Evolutionary conservation across 1,139 yeast genomes (phyloP), one percentile per base, ranked within the genome.

Genomic region (Protomyces lactucae-debilis): DNA sequence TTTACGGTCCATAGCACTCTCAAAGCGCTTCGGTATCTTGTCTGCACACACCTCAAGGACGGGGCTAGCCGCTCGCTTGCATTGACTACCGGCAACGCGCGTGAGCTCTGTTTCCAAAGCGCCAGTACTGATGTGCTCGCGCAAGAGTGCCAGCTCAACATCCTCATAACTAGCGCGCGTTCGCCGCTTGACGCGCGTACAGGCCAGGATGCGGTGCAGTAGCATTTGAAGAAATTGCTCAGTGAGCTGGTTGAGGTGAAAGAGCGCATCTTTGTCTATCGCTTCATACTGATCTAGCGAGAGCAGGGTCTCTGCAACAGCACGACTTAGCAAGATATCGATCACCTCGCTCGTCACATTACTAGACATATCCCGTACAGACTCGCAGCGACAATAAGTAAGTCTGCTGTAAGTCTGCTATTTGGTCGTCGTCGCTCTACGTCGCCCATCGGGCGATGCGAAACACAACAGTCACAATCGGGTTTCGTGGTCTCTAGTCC

Each of bases 11-110:
- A 43, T 16, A 21, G 36, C 57, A 52, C 52, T 52, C 52, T 59
- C 63, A 39, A 59, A 59, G 3, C 63, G 57, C n/a, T 45, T 39
- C 10, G 63, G 57, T 32, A 59, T 57, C 53, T 59, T 59, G 28
- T 59, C 63, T 5, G 56, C 4, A 25, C 46, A 36, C 21, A 21
- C 23, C 43, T 32, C 45, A 12, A 59, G n/a, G 6, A 32, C 43
- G 32, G 40, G 40, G 2, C 35, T 43, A 21, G 28, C 36, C 4
- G 28, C 40, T 14, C 51, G 23, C n/a, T 46, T n/a, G 2, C 32
- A 6, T 9, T n/a, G 35, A 10, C 37, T 32, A 39, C 39, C 39
- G 16, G 43, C 43, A 5, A 21, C n/a, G 2, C 63, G 37, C 23
- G 12, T 52, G 48, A 59, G 18, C 40, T 59, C 63, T 35, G 40